Base-by-base conservation (phyloP, 2,329 filamentous ascomycete genomes). In the Cercospora sp. region DNA sequence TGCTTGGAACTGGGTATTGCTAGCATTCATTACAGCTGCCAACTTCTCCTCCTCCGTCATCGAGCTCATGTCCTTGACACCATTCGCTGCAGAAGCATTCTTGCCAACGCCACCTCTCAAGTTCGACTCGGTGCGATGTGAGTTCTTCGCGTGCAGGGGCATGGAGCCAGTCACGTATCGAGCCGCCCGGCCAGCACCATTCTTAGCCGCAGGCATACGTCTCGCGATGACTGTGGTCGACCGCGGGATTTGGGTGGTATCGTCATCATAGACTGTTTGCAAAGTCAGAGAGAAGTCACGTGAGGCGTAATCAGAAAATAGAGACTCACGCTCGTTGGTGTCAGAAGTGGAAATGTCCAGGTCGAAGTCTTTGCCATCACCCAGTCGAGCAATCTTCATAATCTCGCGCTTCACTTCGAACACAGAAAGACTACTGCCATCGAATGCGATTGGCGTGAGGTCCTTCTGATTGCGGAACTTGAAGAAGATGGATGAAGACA, bases 391-490 rank as follows among this genome's bases (percentile, higher is more conserved):
- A 80, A 94, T 92, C 80, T 88, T 89, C 84, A 99, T 99, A 78
- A 99, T 99, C 83, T 98, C 95, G 84, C 94, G 91, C 84, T 99
- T 99, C 78, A 99, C 86, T 79, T 99, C 96, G 82, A 98, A 99
- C 72, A 98, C 95, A 70, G 94, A 97, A 78, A 98, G 97, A 81
- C 93, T 93, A 76, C 94, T 97, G 78, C 95, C 95, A 82, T 99
- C 94, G 81, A 99, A 98, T 78, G 94, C 92, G 76, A 99, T 93
- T 78, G 94, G 89, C 67, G 93, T 93, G 69, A 93, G 92, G 79
- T 98, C 95, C 84, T 93, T 97, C 79, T 96, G 93, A 75, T 94
- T 98, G 84, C 97, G 98, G 90, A 99, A 99, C 84, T 97, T 97
- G 91, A 97, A 99, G 83, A 97, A 98, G 78, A 99, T 95, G 73